These are phyloP conservation scores for Hevea brasiliensis DNA, from an alignment of 345 rosid genomes.

Conservation along the genomic window DNA sequence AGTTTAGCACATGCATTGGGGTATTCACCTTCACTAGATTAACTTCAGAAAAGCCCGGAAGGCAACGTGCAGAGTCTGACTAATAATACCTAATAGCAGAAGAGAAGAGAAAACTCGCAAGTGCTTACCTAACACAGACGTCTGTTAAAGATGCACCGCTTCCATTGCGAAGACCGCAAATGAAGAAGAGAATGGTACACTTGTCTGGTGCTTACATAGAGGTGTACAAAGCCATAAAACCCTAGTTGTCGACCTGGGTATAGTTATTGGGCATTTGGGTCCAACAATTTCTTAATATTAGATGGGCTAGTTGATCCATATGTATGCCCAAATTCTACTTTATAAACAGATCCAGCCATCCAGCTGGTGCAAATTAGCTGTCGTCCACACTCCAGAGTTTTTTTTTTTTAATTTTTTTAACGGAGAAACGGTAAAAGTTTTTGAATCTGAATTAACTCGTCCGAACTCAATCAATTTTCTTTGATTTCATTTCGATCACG, in stretches of 20 bases:
- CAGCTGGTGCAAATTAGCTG: too few relatives aligned
- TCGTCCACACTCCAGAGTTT: too few relatives aligned
- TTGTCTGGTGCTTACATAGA: background rate
- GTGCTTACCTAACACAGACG: background rate
- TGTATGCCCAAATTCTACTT: too few relatives aligned
- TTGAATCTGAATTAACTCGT: too few relatives aligned
- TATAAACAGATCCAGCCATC: too few relatives aligned
- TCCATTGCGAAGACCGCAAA: background rate
- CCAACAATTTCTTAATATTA: too few relatives aligned
- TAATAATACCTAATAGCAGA: background rate
- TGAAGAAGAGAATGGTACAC: background rate
- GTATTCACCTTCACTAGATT: slow-evolving; percentile 11
- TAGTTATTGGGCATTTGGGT: too few relatives aligned
- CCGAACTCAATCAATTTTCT: too few relatives aligned
- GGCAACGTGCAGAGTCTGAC: slow-evolving; percentile 11
- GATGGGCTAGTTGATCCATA: too few relatives aligned
- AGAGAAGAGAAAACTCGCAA: background rate
- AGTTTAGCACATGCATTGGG: slow-evolving; percentile 25
- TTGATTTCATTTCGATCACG: too few relatives aligned
- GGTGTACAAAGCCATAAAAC: background rate
- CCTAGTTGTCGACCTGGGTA: background rate
- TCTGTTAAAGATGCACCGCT: background rate
- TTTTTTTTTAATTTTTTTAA: too few relatives aligned
- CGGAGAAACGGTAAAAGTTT: too few relatives aligned
- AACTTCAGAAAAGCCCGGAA: slow-evolving; percentile 26